These are phyloP conservation scores for Arabidopsis hybrid DNA, from an alignment of 441 rosid genomes.

Conservation along the genomic window DNA sequence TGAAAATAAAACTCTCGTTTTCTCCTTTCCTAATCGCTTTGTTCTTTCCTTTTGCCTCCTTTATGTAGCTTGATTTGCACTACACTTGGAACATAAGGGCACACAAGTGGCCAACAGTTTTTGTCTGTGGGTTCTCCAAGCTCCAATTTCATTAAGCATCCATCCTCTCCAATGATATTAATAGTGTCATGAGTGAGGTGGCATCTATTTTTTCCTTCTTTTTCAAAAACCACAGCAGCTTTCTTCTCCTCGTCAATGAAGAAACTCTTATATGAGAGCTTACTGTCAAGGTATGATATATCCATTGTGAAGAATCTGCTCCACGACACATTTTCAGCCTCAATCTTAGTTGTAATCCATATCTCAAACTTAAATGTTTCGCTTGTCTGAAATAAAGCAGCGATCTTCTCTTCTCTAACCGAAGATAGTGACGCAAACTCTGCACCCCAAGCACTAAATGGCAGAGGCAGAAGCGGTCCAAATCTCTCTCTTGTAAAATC, in stretches of 20 bases:
- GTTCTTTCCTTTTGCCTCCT: neutral
- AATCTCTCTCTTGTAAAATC: neutral
- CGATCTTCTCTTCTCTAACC: neutral
- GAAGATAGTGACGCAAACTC: neutral
- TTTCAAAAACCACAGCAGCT: neutral
- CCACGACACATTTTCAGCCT: neutral
- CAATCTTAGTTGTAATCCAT: conserved; percentile 5
- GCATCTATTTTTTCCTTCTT: neutral
- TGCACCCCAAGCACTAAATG: neutral
- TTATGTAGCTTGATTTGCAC: neutral
- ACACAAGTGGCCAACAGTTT: neutral
- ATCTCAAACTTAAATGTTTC: neutral
- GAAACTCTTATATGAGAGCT: neutral
- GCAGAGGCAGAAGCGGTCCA: neutral
- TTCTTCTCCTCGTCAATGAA: neutral
- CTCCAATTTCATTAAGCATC: neutral
- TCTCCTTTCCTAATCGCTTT: neutral
- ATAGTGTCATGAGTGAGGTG: neutral
- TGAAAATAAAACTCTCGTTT: too few relatives aligned
- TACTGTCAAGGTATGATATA: neutral
- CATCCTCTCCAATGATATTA: neutral
- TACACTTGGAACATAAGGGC: neutral
- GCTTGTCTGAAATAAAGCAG: neutral
- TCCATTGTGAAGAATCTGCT: neutral
- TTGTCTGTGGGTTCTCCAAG: neutral